Evolutionary conservation across 441 rosid species (phyloP), one percentile per base, ranked within the genome.

Genomic region (Lepidium campestre): DNA sequence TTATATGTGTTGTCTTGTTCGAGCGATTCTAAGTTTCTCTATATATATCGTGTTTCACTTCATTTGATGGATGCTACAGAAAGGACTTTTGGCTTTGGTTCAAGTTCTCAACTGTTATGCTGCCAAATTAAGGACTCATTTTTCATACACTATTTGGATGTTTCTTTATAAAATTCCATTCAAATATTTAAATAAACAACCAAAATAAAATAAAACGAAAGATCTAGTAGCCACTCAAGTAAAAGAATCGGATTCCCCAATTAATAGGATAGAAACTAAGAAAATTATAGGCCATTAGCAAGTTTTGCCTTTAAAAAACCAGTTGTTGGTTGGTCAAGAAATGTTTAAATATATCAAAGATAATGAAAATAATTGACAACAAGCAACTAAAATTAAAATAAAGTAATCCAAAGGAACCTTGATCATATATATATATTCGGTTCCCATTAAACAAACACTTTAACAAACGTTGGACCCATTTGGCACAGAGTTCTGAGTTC

Each of bases 231-330:
- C 66, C 71, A 64, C 61, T 18, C 57, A 22, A 49, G 41, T 63
- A 37, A 48, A 12, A 45, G 68, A 54, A 67, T 61, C 69, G 7
- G 69, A 15, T 73, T 60, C 77, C 27, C 15, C 14, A 13, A 5
- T 37, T 11, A 23, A 5, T 66, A 23, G 1, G 39, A 20, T 39
- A 37, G n/a, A 45, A 15, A 34, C 13, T 15, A 27, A 65, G n/a
- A n/a, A 22, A 17, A 7, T 19, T 52, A 35, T 66, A 36, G 23
- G 13, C 60, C 75, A 59, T 18, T 15, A 35, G 34, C 40, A 50
- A 57, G 5, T 19, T 23, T 18, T 46, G 4, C 20, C 54, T 12
- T 49, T 57, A 12, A 20, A 15, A 4, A 5, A n/a, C 2, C 0
- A 1, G 2, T 18, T 25, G 6, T 10, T 6, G 1, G 20, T 32